Conservation (phyloP, 1,284 basidiomycete genomes). For the Mycena citricolor region DNA sequence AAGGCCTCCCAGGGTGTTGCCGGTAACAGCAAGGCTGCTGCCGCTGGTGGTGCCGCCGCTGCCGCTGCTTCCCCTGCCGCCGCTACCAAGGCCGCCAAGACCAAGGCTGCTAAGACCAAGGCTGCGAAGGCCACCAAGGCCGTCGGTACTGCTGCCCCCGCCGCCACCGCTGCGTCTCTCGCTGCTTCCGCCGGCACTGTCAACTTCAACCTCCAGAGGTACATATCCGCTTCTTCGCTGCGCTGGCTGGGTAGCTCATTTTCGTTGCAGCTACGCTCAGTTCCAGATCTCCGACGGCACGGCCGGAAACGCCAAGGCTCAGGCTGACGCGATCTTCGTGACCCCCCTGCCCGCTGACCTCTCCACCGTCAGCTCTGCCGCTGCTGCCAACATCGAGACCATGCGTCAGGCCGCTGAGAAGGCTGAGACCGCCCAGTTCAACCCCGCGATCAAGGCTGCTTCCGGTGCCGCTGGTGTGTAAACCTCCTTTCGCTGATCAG, state of each 20-base stretch:
- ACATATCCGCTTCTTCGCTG: neutral
- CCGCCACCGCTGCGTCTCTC: neutral
- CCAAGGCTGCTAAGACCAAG: no score
- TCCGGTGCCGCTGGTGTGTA: constrained; percentile 34
- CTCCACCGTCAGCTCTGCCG: constrained; percentile 26
- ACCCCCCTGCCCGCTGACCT: constrained; percentile 42
- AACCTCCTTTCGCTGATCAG: neutral
- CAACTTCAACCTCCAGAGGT: neutral
- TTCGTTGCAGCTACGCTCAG: constrained; percentile 33
- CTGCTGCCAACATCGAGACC: constrained; percentile 34
- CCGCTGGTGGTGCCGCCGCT: neutral
- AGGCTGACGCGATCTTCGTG: constrained; percentile 45
- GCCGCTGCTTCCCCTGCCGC: no score
- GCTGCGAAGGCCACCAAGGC: neutral
- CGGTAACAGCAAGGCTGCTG: neutral
- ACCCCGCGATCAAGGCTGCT: constrained; percentile 44
- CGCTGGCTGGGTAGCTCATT: neutral
- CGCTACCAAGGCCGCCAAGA: no score
- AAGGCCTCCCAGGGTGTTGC: constrained; percentile 9
- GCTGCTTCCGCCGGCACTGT: neutral
- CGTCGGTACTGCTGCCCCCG: neutral
- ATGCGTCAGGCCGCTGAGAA: constrained; percentile 42
- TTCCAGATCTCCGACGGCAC: constrained; percentile 50
- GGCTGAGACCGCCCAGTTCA: constrained; percentile 45
- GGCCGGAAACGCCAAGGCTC: constrained; percentile 40